Percentiles rank a stretch among this genome's conserved stretches.
These are phyloP conservation scores for Cyclotella kingstonii DNA, from an alignment of 108 stramenopile genomes.

Conservation along the genomic window DNA sequence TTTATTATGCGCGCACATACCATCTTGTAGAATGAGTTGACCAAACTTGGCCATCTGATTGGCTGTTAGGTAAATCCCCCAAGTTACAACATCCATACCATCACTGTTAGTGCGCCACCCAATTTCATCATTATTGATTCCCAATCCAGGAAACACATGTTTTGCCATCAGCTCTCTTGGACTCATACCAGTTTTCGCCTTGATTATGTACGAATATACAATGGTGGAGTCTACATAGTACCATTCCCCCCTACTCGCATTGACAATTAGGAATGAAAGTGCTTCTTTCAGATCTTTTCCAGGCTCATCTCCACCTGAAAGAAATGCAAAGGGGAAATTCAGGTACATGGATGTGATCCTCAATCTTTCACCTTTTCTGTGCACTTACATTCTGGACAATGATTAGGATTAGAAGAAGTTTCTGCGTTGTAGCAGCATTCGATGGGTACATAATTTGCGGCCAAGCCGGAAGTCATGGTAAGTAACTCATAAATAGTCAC, in stretches of 20 bases:
- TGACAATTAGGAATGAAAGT: not conserved
- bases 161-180: constrained; percentile 10
- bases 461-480: constrained; percentile 23
- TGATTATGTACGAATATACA: constrained; percentile 12
- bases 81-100: constrained; percentile 3
- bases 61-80: constrained; percentile 14
- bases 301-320: not conserved
- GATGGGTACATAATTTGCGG: not conserved
- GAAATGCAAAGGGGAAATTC: no score
- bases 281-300: not conserved
- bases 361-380: not conserved
- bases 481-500: constrained; percentile 15
- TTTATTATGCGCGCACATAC: constrained; percentile 1
- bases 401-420: not conserved
- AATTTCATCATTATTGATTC: constrained; percentile 6
- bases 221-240: constrained; percentile 6
- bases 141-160: constrained; percentile 6
- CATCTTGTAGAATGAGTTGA: constrained; percentile 11
- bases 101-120: constrained; percentile 15
- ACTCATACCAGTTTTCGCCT: constrained; percentile 5
- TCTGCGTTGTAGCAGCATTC: not conserved
- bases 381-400: constrained; percentile 2
- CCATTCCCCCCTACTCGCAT: constrained; percentile 2
- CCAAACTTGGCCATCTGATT: constrained; percentile 22
- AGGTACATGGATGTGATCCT: no score